A percentile compares a stretch with the other conserved stretches of the same genome.
Evolutionary conservation across 352 stramenopile genomes (phyloP).

Genomic region (Blastocystis sp.): DNA sequence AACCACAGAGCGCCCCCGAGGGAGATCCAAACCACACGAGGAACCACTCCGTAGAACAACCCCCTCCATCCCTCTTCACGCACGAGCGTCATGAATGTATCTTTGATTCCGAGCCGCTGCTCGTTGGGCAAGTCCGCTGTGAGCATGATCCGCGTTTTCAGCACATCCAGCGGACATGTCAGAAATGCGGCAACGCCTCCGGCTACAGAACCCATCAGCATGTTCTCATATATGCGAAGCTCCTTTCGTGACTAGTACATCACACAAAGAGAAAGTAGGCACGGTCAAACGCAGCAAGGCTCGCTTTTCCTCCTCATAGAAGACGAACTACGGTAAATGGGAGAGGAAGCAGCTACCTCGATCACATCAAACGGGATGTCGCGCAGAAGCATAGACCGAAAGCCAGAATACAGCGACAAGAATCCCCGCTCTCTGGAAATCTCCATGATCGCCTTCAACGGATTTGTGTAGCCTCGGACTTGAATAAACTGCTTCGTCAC

Average conservation of each 20-base stretch:
- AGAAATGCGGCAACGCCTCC: conserved; percentile 46
- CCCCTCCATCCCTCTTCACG: conserved; percentile 6
- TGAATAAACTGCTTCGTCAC: conserved; percentile 64
- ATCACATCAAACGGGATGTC: conserved; percentile 69
- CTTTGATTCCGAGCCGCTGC: conserved; percentile 3
- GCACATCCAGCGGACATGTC: conserved; percentile 55
- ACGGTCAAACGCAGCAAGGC: conserved; percentile 1
- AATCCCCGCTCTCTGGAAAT: conserved; percentile 62
- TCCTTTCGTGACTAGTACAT: conserved; percentile 31
- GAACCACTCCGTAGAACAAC: conserved; percentile 4
- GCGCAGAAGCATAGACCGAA: conserved; percentile 43
- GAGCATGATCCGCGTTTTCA: conserved; percentile 68
- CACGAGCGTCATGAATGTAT: conserved; percentile 24
- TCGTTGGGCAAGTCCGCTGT: conserved; percentile 22
- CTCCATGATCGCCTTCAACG: conserved; percentile 37
- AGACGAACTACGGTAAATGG: conserved; percentile 34
- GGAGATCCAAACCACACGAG: conserved; percentile 60
- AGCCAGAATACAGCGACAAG: conserved; percentile 44
- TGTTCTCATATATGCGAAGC: conserved; percentile 52
- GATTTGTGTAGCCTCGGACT: conserved; percentile 41
- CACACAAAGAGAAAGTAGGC: background rate
- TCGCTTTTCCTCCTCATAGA: conserved; percentile 62
- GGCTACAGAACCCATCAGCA: conserved; percentile 41
- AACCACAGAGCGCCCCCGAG: conserved; percentile 64
- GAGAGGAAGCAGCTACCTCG: conserved; percentile 20